Conservation (phyloP, 1,284 basidiomycete genomes). For the Tilletia indica region DNA sequence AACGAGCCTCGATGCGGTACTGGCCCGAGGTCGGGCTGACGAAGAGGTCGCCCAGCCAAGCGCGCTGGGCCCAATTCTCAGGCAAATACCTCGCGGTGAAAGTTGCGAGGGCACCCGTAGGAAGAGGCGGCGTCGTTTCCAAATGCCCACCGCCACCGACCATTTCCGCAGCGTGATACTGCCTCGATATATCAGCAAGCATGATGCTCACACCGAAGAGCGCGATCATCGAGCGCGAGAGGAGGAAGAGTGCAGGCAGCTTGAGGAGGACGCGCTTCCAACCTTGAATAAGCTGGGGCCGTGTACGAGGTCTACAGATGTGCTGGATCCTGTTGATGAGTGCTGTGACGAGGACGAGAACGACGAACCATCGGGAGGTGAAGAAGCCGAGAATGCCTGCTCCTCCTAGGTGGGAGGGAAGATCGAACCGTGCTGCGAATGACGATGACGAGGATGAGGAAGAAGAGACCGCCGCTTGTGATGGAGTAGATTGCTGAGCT, state of each 20-base stretch:
- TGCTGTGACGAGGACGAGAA: constrained; percentile 35
- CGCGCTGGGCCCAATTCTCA: background rate
- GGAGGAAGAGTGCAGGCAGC: constrained; percentile 36
- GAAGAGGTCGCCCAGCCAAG: constrained; percentile 13
- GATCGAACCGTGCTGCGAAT: background rate
- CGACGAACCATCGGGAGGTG: constrained; percentile 41
- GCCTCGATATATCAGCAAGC: background rate
- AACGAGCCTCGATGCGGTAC: constrained; percentile 11
- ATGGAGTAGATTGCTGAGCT: no score
- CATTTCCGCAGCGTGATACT: background rate
- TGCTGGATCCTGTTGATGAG: constrained; percentile 49
- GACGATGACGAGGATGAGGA: no score
- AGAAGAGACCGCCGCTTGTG: no score
- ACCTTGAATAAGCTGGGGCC: constrained; percentile 31
- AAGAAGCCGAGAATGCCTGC: constrained; percentile 31
- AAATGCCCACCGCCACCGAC: no score
- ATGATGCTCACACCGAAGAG: constrained; percentile 22
- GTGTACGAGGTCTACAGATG: constrained; percentile 44
- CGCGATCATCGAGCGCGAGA: constrained; percentile 32
- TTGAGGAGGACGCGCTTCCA: constrained; percentile 35
- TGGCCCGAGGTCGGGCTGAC: background rate
- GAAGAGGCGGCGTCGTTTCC: background rate
- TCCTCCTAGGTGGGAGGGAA: constrained; percentile 3
- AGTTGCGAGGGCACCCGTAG: background rate
- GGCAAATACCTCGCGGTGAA: background rate